Percentiles rank a stretch among this genome's conserved stretches.
These are phyloP conservation scores for Pythium insidiosum DNA, from an alignment of 352 stramenopile species.

Conservation along the genomic window DNA sequence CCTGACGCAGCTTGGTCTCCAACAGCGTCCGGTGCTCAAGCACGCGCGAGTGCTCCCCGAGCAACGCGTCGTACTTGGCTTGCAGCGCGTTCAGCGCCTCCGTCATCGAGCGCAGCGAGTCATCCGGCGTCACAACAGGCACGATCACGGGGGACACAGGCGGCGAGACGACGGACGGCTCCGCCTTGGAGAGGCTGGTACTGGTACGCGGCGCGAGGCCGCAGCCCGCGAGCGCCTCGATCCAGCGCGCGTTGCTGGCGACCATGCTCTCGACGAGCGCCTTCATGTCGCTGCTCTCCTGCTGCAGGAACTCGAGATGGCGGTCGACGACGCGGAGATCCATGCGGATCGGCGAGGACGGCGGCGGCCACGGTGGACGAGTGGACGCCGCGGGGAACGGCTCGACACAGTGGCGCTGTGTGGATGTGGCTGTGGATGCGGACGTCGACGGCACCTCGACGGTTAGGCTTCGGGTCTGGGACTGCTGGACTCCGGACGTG, in stretches of 20 bases:
- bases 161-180: background rate
- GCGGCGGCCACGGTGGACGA: too few species aligned
- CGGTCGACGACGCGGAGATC: slow-evolving; percentile 54
- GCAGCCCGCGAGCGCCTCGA: slow-evolving; percentile 32
- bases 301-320: slow-evolving; percentile 59
- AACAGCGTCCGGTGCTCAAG: slow-evolving; percentile 57
- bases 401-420: background rate
- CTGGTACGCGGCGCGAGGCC: slow-evolving; percentile 8
- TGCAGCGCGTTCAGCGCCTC: slow-evolving; percentile 43
- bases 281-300: slow-evolving; percentile 66
- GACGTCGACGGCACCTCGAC: background rate
- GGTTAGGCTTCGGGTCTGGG: background rate
- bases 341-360: slow-evolving; percentile 17
- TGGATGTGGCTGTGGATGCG: background rate
- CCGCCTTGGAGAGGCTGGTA: background rate
- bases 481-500: background rate
- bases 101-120: slow-evolving; percentile 41
- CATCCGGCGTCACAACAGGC: slow-evolving; percentile 22
- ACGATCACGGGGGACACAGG: background rate
- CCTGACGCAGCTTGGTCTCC: slow-evolving; percentile 53
- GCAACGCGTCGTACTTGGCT: slow-evolving; percentile 38
- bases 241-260: slow-evolving; percentile 64
- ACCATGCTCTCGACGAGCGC: slow-evolving; percentile 57
- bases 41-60: slow-evolving; percentile 34
- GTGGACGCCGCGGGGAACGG: slow-evolving; percentile 10